phyloP scores from a whole-genome alignment of 768 basidiomycete species.

The Mycena pura region DNA sequence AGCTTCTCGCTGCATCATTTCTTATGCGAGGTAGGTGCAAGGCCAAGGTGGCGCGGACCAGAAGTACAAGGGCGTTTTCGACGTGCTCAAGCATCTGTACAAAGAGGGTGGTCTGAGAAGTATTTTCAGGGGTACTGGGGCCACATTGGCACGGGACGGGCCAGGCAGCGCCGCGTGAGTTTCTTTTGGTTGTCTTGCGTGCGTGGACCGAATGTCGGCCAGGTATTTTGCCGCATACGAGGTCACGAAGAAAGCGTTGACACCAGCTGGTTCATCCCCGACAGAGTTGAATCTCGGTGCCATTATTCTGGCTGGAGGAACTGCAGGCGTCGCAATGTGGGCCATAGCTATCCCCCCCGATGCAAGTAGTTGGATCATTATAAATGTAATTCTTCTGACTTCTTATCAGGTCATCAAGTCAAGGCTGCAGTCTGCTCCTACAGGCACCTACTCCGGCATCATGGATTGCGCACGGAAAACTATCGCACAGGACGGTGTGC shows the following conservation, averaged over 20 bases:
- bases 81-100: conserved; percentile 91
- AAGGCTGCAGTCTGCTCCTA: conserved; percentile 93
- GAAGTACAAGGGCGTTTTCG: conserved; percentile 89
- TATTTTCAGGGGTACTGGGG: conserved; percentile 90
- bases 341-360: conserved; percentile 96
- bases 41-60: conserved; percentile 78
- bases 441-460: conserved; percentile 95
- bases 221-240: conserved; percentile 99
- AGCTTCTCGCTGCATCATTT: conserved; percentile 12
- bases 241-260: conserved; percentile 86
- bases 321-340: conserved; percentile 99
- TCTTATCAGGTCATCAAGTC: conserved; percentile 87
- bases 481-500: conserved; percentile 85
- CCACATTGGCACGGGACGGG: conserved; percentile 94
- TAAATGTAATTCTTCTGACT: background rate
- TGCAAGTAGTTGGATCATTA: conserved; percentile 58
- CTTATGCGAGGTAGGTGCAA: conserved; percentile 65
- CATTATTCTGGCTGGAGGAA: conserved; percentile 91
- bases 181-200: background rate
- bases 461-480: conserved; percentile 93
- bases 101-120: conserved; percentile 91
- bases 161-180: conserved; percentile 96
- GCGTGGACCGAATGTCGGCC: conserved; percentile 19
- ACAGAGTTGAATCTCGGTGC: conserved; percentile 84
- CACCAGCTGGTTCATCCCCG: conserved; percentile 80